Evolutionary conservation across 2,329 filamentous ascomycete species (phyloP).

Genomic region (Sporothrix humicola): DNA sequence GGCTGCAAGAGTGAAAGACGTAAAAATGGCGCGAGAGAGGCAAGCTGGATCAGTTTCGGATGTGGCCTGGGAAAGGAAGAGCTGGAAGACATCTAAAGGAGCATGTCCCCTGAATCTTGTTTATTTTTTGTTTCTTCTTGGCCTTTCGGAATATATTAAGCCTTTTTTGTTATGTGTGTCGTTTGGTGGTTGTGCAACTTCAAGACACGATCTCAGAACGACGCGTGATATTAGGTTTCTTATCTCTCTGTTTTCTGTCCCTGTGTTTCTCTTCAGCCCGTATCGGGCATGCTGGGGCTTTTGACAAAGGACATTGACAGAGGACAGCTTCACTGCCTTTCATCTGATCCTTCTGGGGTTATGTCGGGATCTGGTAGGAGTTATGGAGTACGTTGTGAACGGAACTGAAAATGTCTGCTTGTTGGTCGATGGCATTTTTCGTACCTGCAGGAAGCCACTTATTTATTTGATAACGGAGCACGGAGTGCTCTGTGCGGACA

Average conservation of each 20-base stretch:
- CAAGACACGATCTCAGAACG: slow-evolving; percentile 18
- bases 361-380: not conserved
- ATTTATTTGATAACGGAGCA: not conserved
- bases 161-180: not conserved
- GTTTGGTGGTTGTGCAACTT: slow-evolving; percentile 9
- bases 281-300: not conserved
- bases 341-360: slow-evolving; percentile 1
- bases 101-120: not conserved
- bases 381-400: no score
- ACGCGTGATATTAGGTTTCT: not conserved
- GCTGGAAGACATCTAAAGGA: not conserved
- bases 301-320: not conserved
- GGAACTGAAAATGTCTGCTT: not conserved
- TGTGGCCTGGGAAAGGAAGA: not conserved
- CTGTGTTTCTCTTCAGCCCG: slow-evolving; percentile 20
- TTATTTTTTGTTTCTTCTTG: not conserved
- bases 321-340: not conserved
- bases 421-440: not conserved
- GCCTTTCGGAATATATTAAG: slow-evolving; percentile 1
- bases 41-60: not conserved
- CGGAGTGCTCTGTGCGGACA: not conserved
- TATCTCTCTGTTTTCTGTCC: not conserved
- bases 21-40: not conserved
- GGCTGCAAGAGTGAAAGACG: not conserved
- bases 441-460: not conserved